phyloP scores from a whole-genome alignment of 2,329 filamentous ascomycete species.

The Xylariaceae sp. region DNA sequence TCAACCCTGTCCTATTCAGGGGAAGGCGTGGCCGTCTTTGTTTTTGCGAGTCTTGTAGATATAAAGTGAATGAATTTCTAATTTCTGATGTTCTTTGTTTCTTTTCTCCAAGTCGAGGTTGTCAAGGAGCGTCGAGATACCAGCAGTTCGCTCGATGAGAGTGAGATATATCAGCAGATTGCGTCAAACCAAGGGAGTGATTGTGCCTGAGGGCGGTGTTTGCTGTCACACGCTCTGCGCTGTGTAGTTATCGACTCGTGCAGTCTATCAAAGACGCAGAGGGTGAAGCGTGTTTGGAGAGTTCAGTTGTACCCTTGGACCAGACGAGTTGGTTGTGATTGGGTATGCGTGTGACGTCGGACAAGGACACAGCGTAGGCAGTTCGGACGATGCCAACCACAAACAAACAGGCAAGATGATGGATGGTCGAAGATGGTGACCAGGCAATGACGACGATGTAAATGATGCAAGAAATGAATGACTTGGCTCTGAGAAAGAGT shows the following conservation, averaged over 20 bases:
- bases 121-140: slow-evolving; percentile 33
- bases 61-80: background rate
- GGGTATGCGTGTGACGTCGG: slow-evolving; percentile 26
- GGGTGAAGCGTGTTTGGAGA: slow-evolving; percentile 31
- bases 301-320: slow-evolving; percentile 20
- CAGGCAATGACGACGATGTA: slow-evolving; percentile 26
- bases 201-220: slow-evolving; percentile 18
- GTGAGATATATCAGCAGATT: slow-evolving; percentile 30
- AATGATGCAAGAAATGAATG: slow-evolving; percentile 33
- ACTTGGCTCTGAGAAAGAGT: slow-evolving; percentile 23
- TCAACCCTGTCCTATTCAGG: slow-evolving; percentile 6
- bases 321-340: slow-evolving; percentile 13
- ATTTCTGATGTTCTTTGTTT: slow-evolving; percentile 7
- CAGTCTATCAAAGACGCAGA: slow-evolving; percentile 38
- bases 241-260: slow-evolving; percentile 18
- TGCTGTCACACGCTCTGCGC: slow-evolving; percentile 32
- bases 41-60: background rate
- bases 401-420: slow-evolving; percentile 15
- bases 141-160: slow-evolving; percentile 34
- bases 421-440: slow-evolving; percentile 37
- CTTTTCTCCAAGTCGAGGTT: slow-evolving; percentile 9
- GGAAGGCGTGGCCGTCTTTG: background rate
- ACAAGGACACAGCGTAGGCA: slow-evolving; percentile 21
- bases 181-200: slow-evolving; percentile 27
- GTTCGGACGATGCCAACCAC: slow-evolving; percentile 15